These are phyloP conservation scores for Cryphonectria japonica DNA, from an alignment of 2,329 filamentous ascomycete genomes.

Conservation along the genomic window DNA sequence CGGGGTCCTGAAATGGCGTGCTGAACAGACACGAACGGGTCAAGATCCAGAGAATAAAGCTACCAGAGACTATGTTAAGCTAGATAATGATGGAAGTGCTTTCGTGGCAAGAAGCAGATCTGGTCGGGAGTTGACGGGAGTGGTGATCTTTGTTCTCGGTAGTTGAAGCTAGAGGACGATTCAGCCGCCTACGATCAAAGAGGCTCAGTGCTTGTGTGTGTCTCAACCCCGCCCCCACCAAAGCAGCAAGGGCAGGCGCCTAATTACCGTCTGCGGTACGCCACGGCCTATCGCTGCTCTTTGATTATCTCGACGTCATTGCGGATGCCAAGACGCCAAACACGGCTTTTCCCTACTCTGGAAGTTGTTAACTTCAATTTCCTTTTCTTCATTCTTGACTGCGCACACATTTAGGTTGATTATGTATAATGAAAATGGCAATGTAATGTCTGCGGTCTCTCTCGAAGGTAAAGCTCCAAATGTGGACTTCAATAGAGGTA, in stretches of 20 bases:
- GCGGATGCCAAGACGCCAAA: background rate
- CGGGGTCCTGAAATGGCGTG: constrained; percentile 8
- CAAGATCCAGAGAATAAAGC: background rate
- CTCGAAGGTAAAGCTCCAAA: no score
- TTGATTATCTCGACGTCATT: constrained; percentile 14
- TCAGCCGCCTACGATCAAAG: background rate
- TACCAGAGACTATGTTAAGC: background rate
- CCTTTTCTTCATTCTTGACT: background rate
- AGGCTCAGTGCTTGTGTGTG: background rate
- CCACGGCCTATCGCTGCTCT: background rate
- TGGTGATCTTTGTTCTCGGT: background rate
- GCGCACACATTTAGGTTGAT: no score
- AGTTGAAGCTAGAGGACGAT: background rate
- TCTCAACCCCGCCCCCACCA: constrained; percentile 12
- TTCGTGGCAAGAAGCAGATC: background rate
- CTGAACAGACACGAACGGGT: constrained; percentile 3
- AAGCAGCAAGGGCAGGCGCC: background rate
- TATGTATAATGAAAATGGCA: no score
- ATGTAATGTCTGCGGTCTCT: no score
- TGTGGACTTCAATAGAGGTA: no score
- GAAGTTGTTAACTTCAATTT: background rate
- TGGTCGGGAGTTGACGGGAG: background rate
- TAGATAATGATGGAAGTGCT: background rate
- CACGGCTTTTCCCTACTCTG: background rate
- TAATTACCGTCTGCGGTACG: background rate